Conservation (phyloP, 768 basidiomycete genomes). For the Leucogyrophana mollusca region DNA sequence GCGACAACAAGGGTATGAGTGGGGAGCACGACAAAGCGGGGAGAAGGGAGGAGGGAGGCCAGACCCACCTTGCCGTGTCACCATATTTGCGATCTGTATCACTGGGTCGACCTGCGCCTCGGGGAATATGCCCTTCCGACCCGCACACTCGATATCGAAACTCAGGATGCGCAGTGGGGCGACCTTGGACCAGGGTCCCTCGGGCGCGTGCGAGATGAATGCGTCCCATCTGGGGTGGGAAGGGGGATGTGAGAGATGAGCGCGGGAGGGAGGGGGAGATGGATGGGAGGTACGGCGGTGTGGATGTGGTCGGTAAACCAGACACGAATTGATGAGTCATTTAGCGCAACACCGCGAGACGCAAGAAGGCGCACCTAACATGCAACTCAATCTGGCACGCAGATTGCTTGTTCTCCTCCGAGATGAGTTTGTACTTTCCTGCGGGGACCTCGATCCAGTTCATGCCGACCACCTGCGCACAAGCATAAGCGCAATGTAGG, state of each 20-base stretch:
- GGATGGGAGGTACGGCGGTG: too few relatives aligned
- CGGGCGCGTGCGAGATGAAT: conserved; percentile 89
- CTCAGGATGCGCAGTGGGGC: conserved; percentile 93
- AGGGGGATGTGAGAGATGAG: too few relatives aligned
- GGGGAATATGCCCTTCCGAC: conserved; percentile 95
- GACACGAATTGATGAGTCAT: too few relatives aligned
- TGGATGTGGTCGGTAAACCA: too few relatives aligned
- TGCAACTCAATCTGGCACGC: conserved; percentile 88
- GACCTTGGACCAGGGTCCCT: conserved; percentile 88
- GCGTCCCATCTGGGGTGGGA: conserved; percentile 79
- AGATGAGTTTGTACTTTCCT: conserved; percentile 71
- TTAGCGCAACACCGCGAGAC: too few relatives aligned
- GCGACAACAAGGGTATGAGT: neutral
- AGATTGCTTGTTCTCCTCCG: conserved; percentile 60
- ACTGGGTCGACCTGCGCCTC: conserved; percentile 90
- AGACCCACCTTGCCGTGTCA: conserved; percentile 86
- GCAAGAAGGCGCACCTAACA: conserved; percentile 69
- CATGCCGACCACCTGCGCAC: conserved; percentile 87
- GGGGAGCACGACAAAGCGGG: neutral
- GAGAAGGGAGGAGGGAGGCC: neutral
- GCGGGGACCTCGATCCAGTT: conserved; percentile 96
- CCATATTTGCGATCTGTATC: conserved; percentile 99
- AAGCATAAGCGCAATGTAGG: neutral
- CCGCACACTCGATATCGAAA: conserved; percentile 99
- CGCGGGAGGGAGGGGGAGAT: neutral